Conservation (phyloP, 2,329 filamentous ascomycete genomes). For the Colletotrichum theobromicola region DNA sequence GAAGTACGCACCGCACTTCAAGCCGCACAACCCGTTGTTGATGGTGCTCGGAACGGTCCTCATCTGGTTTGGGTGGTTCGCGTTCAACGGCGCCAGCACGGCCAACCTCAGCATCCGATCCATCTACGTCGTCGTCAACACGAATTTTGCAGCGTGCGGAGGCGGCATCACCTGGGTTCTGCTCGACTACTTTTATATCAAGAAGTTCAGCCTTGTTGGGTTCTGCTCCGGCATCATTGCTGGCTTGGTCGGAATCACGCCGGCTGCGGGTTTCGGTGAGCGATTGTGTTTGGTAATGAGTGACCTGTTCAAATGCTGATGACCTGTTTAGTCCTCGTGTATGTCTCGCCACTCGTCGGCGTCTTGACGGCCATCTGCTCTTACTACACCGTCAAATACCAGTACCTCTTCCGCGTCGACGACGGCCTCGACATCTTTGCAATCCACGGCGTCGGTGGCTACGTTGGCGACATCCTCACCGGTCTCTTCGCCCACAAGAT, state of each 20-base stretch:
- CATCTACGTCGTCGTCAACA: slow-evolving; percentile 63
- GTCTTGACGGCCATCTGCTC: slow-evolving; percentile 53
- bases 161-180: slow-evolving; percentile 59
- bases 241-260: slow-evolving; percentile 86
- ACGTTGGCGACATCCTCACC: slow-evolving; percentile 61
- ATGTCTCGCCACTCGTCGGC: slow-evolving; percentile 56
- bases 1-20: slow-evolving; percentile 36
- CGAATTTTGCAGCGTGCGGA: slow-evolving; percentile 60
- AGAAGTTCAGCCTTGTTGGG: slow-evolving; percentile 56
- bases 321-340: slow-evolving; percentile 45
- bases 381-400: slow-evolving; percentile 52
- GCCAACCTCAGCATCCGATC: slow-evolving; percentile 57
- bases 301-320: too few relatives aligned
- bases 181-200: slow-evolving; percentile 54
- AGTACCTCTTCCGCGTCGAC: slow-evolving; percentile 58
- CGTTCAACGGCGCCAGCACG: slow-evolving; percentile 54
- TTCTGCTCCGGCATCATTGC: slow-evolving; percentile 92
- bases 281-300: accelerated
- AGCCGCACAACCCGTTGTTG: slow-evolving; percentile 67
- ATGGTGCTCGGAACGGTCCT: slow-evolving; percentile 69
- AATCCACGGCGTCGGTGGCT: slow-evolving; percentile 64
- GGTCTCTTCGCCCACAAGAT: slow-evolving; percentile 59
- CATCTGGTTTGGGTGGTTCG: slow-evolving; percentile 69
- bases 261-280: slow-evolving; percentile 69
- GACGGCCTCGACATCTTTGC: slow-evolving; percentile 66